phyloP scores from a whole-genome alignment of 805 yeast genomes.

The Ogataea chonburiensis region DNA sequence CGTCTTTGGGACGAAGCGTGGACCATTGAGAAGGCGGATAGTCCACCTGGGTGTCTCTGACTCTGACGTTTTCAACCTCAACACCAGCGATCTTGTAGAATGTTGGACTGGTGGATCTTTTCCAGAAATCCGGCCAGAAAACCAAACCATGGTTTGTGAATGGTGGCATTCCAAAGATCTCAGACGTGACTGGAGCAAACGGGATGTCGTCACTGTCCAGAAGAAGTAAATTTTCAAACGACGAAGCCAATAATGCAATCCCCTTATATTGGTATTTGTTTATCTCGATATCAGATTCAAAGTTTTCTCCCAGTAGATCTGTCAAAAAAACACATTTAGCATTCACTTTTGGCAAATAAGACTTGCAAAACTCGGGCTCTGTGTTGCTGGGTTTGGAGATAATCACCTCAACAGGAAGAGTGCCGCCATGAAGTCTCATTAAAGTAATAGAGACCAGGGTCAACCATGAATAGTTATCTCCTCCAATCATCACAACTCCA shows the following conservation, averaged over 20 bases:
- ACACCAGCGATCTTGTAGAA: slow-evolving; percentile 55
- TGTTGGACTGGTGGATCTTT: slow-evolving; percentile 59
- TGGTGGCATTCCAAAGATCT: slow-evolving; percentile 44
- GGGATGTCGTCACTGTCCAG: slow-evolving; percentile 49
- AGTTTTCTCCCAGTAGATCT: slow-evolving; percentile 36
- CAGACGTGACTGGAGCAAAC: slow-evolving; percentile 51
- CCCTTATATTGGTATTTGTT: slow-evolving; percentile 37
- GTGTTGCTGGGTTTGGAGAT: slow-evolving; percentile 38
- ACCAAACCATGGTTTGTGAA: slow-evolving; percentile 47
- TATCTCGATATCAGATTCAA: slow-evolving; percentile 24
- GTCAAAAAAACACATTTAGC: slow-evolving; percentile 43
- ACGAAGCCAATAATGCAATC: slow-evolving; percentile 42
- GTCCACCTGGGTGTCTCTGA: slow-evolving; percentile 34
- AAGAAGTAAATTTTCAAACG: slow-evolving; percentile 46
- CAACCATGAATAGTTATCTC: slow-evolving; percentile 53
- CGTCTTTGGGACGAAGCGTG: slow-evolving; percentile 19
- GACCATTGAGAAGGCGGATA: slow-evolving; percentile 22
- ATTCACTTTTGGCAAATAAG: slow-evolving; percentile 37
- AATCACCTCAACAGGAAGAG: slow-evolving; percentile 44
- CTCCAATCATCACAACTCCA: slow-evolving; percentile 64
- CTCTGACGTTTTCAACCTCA: slow-evolving; percentile 35
- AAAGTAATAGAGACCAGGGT: slow-evolving; percentile 46
- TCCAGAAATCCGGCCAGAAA: slow-evolving; percentile 71
- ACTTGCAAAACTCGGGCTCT: slow-evolving; percentile 40
- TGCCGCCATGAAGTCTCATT: slow-evolving; percentile 48